Evolutionary conservation across 305 asterid species (phyloP).

Genomic region (Fraxinus baroniana): DNA sequence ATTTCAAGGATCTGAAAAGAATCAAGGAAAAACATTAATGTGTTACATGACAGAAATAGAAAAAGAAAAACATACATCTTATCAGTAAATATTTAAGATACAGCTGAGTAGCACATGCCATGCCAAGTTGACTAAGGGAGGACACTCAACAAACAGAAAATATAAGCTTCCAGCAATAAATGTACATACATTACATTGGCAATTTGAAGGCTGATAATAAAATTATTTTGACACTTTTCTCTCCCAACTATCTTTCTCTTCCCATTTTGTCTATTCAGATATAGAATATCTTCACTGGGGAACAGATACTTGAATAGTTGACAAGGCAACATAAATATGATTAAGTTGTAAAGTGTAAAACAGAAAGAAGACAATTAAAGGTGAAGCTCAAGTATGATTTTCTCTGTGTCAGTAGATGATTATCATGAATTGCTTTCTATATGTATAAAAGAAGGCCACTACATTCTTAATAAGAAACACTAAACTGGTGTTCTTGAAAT

Average conservation of each 20-base stretch:
- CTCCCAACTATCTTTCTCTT: too few species aligned
- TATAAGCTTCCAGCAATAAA: slow-evolving; percentile 9
- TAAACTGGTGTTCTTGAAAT: not conserved
- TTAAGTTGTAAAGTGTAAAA: not conserved
- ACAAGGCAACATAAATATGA: not conserved
- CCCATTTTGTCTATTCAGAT: not conserved
- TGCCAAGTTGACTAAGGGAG: not conserved
- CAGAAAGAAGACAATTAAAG: not conserved
- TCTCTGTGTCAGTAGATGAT: not conserved
- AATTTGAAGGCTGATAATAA: not conserved
- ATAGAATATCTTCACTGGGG: not conserved
- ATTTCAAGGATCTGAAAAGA: slow-evolving; percentile 86
- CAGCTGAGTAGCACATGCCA: not conserved
- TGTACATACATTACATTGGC: not conserved
- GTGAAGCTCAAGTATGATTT: not conserved
- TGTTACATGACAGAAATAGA: slow-evolving; percentile 16
- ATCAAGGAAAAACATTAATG: slow-evolving; percentile 19
- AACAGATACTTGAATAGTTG: not conserved
- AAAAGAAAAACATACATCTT: slow-evolving; percentile 4
- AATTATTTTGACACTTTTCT: not conserved
- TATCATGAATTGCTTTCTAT: not conserved
- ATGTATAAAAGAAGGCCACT: not conserved
- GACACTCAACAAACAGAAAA: not conserved
- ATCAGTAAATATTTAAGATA: slow-evolving; percentile 6
- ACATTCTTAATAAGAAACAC: not conserved